Evolutionary conservation across 169 alveolate genomes (phyloP), one percentile per base, ranked within the genome.

Genomic region (Plasmodium billcollinsi): DNA sequence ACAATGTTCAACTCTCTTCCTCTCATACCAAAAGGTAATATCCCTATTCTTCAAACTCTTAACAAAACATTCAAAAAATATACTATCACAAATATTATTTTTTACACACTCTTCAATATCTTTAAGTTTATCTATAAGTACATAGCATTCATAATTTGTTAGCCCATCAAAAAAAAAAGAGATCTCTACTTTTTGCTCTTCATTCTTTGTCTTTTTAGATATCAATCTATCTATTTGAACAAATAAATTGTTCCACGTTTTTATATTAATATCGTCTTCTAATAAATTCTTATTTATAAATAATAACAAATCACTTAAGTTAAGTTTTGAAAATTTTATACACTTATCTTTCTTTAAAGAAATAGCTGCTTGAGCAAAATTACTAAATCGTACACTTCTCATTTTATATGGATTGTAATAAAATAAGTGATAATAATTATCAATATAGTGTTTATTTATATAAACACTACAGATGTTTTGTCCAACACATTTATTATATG

Each of bases 41-140:
- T 78, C 80, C 56, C 89, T 78, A 14, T 58, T 58, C 56, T 63
- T 65, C 29, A 78, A 70, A 61, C 62, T 18, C 26, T 50, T 5
- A 24, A 66, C 89, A 61, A 78, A 70, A 15, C 80, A 78, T 58
- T 78, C 89, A 45, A 78, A 78, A 66, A 78, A 78, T 33, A 26
- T 6, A 12, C 74, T 59, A 65, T 78, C 67, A 5, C 66, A 52
- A 50, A 78, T 78, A 43, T 66, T 54, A 58, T 65, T 78, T 78
- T 78, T 78, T 47, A 52, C 49, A 26, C 47, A 9, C 26, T 78
- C 89, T 21, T 78, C 89, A 3, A 78, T 58, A 78, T 66, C 58
- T 58, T 66, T 78, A 52, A 78, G 89, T 20, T 65, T 56, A 45
- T 78, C 21, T 29, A 78, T 58, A 26, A 78, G 52, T 5, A n/a